phyloP scores from a whole-genome alignment of 371 early-diverging fungal genomes.

The Mycotypha africana region DNA sequence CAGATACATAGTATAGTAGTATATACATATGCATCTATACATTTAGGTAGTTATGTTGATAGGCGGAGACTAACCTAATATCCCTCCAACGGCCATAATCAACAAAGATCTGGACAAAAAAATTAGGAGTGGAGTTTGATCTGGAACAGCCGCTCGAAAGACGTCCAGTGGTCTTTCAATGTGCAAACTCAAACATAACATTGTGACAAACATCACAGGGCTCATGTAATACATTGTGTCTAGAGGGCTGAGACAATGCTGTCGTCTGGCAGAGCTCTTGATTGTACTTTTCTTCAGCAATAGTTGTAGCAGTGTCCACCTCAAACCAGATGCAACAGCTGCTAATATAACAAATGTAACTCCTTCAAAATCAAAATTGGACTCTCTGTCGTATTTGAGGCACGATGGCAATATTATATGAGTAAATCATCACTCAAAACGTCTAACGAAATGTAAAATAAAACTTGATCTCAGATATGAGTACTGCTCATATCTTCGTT shows the following conservation, averaged over 20 bases:
- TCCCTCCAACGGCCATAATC: slow-evolving; percentile 69
- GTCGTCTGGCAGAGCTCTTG: slow-evolving; percentile 53
- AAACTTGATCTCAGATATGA: too few species aligned
- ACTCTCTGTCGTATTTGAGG: too few species aligned
- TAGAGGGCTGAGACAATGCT: too few species aligned
- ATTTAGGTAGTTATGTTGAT: too few species aligned
- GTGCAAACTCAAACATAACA: slow-evolving; percentile 43
- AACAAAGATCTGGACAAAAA: neutral
- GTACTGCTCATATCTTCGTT: too few species aligned
- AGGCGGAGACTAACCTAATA: slow-evolving; percentile 57
- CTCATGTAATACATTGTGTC: slow-evolving; percentile 71
- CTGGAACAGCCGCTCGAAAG: too few species aligned
- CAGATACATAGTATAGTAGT: neutral
- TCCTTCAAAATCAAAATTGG: slow-evolving; percentile 69
- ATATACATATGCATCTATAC: neutral
- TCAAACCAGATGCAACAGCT: slow-evolving; percentile 73
- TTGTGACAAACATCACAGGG: slow-evolving; percentile 70
- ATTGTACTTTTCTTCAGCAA: slow-evolving; percentile 54
- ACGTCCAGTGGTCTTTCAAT: slow-evolving; percentile 66
- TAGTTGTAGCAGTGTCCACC: slow-evolving; percentile 84
- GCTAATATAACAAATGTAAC: slow-evolving; percentile 65
- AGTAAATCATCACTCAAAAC: too few species aligned
- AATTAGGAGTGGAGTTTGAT: too few species aligned
- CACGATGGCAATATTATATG: too few species aligned
- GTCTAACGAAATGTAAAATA: too few species aligned